Conservation (phyloP, 108 stramenopile species). For the Schizochytrium sp. region DNA sequence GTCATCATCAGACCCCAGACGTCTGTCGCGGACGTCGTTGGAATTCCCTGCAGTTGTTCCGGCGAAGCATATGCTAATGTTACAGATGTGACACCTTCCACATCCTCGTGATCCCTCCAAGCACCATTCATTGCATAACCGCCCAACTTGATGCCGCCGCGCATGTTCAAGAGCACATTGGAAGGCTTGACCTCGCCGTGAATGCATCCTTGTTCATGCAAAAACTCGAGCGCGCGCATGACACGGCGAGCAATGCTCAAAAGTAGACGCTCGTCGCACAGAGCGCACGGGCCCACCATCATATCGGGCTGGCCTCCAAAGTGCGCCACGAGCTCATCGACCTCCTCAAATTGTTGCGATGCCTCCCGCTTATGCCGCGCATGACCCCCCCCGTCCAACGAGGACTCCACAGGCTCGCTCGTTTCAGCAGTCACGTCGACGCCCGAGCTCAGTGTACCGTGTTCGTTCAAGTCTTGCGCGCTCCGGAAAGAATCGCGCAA, state of each 20-base stretch:
- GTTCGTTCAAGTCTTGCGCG: neutral
- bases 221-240: neutral
- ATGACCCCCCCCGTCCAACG: neutral
- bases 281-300: neutral
- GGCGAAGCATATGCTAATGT: neutral
- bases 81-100: neutral
- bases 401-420: neutral
- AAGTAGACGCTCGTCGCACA: neutral
- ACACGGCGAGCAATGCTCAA: neutral
- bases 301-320: neutral
- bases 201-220: neutral
- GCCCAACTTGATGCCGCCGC: neutral
- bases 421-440: neutral
- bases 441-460: no score
- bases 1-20: neutral
- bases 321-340: neutral
- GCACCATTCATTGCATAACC: neutral
- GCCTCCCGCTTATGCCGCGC: neutral
- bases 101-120: neutral
- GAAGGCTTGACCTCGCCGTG: slow-evolving; percentile 4
- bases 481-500: neutral
- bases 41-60: neutral
- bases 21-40: neutral
- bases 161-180: neutral
- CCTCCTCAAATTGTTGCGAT: neutral